phyloP scores from a whole-genome alignment of 2,329 filamentous ascomycete genomes.

The Magnaporthales sp. region DNA sequence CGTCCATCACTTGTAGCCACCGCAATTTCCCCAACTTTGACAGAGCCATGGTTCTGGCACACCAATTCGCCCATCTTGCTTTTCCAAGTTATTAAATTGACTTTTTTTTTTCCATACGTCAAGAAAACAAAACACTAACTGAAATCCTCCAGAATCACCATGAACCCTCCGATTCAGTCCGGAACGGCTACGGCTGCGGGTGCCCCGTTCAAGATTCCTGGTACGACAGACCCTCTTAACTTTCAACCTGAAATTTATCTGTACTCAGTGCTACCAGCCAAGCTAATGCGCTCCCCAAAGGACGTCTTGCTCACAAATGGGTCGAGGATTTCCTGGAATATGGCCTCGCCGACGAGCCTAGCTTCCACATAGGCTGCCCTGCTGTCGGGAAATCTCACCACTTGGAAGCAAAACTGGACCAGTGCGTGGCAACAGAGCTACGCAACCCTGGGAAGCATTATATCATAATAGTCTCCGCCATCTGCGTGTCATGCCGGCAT shows the following conservation, averaged over 20 bases:
- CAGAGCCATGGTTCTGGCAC: not conserved
- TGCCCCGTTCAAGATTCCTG: not conserved
- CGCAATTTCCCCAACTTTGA: not conserved
- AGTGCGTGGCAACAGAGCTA: not conserved
- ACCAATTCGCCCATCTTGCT: not conserved
- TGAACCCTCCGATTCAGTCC: not conserved
- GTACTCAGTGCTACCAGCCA: not conserved
- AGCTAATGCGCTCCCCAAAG: conserved; percentile 5
- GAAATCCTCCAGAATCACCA: not conserved
- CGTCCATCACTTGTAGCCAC: not conserved
- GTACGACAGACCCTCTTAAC: not conserved
- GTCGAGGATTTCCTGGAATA: conserved; percentile 13
- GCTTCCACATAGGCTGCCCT: conserved; percentile 11
- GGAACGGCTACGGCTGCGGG: not conserved
- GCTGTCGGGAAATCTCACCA: conserved; percentile 2
- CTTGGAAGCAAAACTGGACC: conserved; percentile 1
- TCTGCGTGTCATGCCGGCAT: conserved; percentile 23
- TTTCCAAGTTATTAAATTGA: not conserved
- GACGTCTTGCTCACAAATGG: conserved; percentile 14
- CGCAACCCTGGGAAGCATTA: conserved; percentile 3
- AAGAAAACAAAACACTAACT: not conserved
- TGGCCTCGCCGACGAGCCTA: conserved; percentile 7
- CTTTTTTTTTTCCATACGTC: not conserved
- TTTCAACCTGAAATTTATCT: not conserved
- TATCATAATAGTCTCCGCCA: conserved; percentile 14